A percentile compares a stretch with the other conserved stretches of the same genome.
Conservation (phyloP, 1,284 basidiomycete species). For the Schizophyllum commune region DNA sequence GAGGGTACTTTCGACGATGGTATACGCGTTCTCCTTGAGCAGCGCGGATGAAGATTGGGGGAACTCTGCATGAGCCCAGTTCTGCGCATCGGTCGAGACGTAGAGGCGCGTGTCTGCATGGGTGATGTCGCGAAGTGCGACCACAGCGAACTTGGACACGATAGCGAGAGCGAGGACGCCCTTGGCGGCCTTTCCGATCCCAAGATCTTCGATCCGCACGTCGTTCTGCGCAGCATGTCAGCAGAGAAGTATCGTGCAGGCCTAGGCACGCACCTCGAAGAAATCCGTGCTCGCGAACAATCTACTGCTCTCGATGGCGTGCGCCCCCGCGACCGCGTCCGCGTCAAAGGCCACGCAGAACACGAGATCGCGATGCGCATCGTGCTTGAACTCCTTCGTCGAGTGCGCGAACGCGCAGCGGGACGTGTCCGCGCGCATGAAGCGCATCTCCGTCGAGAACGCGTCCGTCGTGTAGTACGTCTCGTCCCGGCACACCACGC, state of each 20-base stretch:
- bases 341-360: constrained; percentile 84
- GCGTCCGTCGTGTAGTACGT: constrained; percentile 84
- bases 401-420: constrained; percentile 85
- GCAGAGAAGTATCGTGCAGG: not conserved
- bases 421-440: constrained; percentile 62
- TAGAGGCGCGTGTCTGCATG: constrained; percentile 77
- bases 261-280: constrained; percentile 53
- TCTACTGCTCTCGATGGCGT: constrained; percentile 57
- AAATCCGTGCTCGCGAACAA: constrained; percentile 82
- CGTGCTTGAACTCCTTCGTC: constrained; percentile 68
- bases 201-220: constrained; percentile 60
- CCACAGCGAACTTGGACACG: constrained; percentile 85
- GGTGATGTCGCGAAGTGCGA: constrained; percentile 68
- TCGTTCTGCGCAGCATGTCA: not conserved
- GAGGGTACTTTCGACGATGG: constrained; percentile 88
- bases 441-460: constrained; percentile 53
- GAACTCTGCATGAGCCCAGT: constrained; percentile 80
- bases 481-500: constrained; percentile 70
- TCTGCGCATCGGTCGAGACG: constrained; percentile 73
- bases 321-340: constrained; percentile 36
- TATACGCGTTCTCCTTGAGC: constrained; percentile 88
- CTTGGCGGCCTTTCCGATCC: constrained; percentile 74
- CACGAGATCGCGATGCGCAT: constrained; percentile 65
- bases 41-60: constrained; percentile 77
- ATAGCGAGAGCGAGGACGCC: constrained; percentile 88